Evolutionary conservation across 1,139 yeast species (phyloP).

Genomic region (Keqinozyma sinolaborantium): DNA sequence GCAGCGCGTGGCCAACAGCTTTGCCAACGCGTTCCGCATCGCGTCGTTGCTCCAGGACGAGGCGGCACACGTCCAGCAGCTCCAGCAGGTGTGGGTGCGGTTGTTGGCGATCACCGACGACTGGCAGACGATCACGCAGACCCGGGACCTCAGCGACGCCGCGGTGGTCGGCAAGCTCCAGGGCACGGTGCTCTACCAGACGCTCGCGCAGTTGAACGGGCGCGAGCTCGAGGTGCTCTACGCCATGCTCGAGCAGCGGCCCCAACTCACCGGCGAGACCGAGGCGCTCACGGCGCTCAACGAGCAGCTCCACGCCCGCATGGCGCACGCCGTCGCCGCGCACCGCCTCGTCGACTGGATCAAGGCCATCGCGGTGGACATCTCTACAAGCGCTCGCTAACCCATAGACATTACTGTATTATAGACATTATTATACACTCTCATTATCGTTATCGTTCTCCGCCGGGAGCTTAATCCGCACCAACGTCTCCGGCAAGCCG

Average conservation of each 20-base stretch:
- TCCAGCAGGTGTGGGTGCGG: conserved; percentile 58
- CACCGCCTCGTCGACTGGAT: conserved; percentile 26
- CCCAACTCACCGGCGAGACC: conserved; percentile 10
- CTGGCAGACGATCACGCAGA: conserved; percentile 46
- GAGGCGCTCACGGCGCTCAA: conserved; percentile 12
- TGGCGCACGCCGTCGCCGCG: conserved; percentile 12
- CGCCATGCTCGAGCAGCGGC: conserved; percentile 8
- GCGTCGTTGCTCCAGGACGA: conserved; percentile 29
- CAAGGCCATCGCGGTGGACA: conserved; percentile 19
- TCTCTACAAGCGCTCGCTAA: too few species aligned
- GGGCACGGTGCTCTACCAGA: conserved; percentile 45
- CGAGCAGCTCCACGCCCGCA: conserved; percentile 10
- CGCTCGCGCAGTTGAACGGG: conserved; percentile 23
- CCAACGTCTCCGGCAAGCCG: conserved; percentile 52
- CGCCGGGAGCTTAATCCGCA: conserved; percentile 55
- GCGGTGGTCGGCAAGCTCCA: conserved; percentile 35
- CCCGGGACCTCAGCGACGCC: conserved; percentile 42
- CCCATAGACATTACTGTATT: conserved; percentile 4
- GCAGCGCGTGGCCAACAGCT: conserved; percentile 18
- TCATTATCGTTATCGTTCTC: conserved; percentile 10
- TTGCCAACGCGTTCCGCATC: conserved; percentile 33
- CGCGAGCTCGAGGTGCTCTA: conserved; percentile 9
- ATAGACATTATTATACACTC: neutral
- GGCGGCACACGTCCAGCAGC: conserved; percentile 15
- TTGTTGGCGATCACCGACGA: conserved; percentile 54